Percentiles rank a stretch among this genome's conserved stretches.
phyloP scores from a whole-genome alignment of 2,329 filamentous ascomycete species.

The Diaporthe sp. region DNA sequence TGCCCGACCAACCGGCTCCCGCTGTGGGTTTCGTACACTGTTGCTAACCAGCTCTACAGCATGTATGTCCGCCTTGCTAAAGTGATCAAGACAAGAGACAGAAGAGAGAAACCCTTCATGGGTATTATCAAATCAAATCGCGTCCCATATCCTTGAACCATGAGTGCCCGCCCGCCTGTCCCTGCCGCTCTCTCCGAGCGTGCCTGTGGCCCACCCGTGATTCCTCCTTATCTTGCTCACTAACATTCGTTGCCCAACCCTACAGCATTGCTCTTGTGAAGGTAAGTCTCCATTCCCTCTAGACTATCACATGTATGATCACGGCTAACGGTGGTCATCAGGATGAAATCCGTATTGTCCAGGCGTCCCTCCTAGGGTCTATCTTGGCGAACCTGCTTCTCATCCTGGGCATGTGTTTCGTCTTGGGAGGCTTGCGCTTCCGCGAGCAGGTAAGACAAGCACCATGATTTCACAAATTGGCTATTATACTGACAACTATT shows the following conservation, averaged over 20 bases:
- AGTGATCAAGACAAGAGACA: constrained; percentile 57
- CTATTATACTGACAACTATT: constrained; percentile 9
- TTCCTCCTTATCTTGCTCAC: constrained; percentile 40
- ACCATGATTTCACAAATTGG: neutral
- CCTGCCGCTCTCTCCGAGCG: constrained; percentile 14
- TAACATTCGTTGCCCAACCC: constrained; percentile 46
- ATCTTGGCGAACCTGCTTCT: constrained; percentile 90
- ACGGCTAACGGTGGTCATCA: constrained; percentile 43
- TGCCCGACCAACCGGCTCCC: constrained; percentile 16
- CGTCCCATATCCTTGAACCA: constrained; percentile 50
- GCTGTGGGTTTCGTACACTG: neutral
- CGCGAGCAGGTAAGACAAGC: constrained; percentile 77
- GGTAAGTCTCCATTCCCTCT: constrained; percentile 49
- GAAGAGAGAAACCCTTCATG: constrained; percentile 67
- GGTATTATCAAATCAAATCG: constrained; percentile 63
- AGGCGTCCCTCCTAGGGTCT: constrained; percentile 88
- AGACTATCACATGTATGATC: constrained; percentile 36
- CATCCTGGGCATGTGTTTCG: constrained; percentile 92
- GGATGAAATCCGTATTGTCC: constrained; percentile 89
- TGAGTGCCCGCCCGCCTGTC: constrained; percentile 22
- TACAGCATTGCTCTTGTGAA: constrained; percentile 80
- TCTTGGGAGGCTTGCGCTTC: constrained; percentile 85
- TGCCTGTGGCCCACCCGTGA: constrained; percentile 36
- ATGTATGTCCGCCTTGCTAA: constrained; percentile 61
- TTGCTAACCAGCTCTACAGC: constrained; percentile 48